Conservation (phyloP, 805 yeast species). For the Maudiozyma serrabonitensis region DNA sequence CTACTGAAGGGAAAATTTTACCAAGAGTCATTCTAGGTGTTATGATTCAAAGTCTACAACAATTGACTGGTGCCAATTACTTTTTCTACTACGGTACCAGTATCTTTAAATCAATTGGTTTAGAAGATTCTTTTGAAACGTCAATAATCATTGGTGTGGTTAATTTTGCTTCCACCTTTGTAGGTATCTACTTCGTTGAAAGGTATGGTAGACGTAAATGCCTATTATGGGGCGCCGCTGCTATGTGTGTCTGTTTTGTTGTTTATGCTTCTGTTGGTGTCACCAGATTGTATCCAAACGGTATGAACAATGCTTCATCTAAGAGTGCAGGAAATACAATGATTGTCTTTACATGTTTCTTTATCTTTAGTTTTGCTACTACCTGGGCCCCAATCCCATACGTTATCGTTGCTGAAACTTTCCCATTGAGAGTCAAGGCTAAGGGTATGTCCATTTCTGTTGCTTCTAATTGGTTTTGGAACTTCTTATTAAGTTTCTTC, state of each 20-base stretch:
- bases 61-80: slow-evolving; percentile 57
- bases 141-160: slow-evolving; percentile 52
- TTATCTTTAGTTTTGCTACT: slow-evolving; percentile 62
- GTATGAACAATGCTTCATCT: slow-evolving; percentile 35
- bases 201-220: slow-evolving; percentile 44
- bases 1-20: slow-evolving; percentile 56
- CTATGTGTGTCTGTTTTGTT: slow-evolving; percentile 38
- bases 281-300: slow-evolving; percentile 31
- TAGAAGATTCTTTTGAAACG: slow-evolving; percentile 49
- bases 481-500: slow-evolving; percentile 56
- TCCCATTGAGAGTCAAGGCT: slow-evolving; percentile 61
- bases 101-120: slow-evolving; percentile 52
- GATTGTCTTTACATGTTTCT: slow-evolving; percentile 63
- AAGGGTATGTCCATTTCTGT: slow-evolving; percentile 49
- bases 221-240: slow-evolving; percentile 39
- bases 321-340: slow-evolving; percentile 56
- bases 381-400: slow-evolving; percentile 70
- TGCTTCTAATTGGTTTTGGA: slow-evolving; percentile 59
- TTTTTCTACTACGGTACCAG: slow-evolving; percentile 62
- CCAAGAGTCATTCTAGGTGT: slow-evolving; percentile 42
- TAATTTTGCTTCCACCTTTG: slow-evolving; percentile 49
- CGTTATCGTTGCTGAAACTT: slow-evolving; percentile 58
- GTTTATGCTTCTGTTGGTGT: slow-evolving; percentile 57
- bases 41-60: slow-evolving; percentile 53
- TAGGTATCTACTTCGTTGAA: slow-evolving; percentile 43